Evolutionary conservation across 768 basidiomycete species (phyloP), one percentile per base, ranked within the genome.

Genomic region (Chalciporus chontae): DNA sequence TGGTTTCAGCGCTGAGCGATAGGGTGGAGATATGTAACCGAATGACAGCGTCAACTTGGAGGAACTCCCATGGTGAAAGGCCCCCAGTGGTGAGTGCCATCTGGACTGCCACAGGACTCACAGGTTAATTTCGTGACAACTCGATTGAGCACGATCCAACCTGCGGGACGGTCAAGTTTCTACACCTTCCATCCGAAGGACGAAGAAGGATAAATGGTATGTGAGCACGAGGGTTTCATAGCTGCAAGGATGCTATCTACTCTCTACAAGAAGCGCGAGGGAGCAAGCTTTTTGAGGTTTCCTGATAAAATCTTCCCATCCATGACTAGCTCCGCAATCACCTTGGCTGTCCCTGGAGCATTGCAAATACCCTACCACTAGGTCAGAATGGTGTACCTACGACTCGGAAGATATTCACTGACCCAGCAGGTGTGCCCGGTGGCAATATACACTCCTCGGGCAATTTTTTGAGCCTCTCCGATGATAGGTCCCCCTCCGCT

Each of bases 351-450:
- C 4, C 89, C 92, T 0, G 92, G 90, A 3, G 84, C 90, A 63
- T 88, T 88, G 64, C 81, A 88, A 37, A 89, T 84, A 0, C 87
- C 87, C 86, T 87, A 48, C 37, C 7, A 29, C 31, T 32, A 19
- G 19, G 23, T 61, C 14, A 61, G 46, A 34, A 43, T 26, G 41
- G 29, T 26, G 29, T 41, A 14, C 45, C 10, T 27, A 34, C 44
- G 32, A 19, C 26, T n/a, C 21, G 36, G n/a, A 45, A 40, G 26
- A 45, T 15, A 19, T 14, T 9, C 32, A 71, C 80, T 58, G 57
- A 86, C 84, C 85, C 87, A 88, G 59, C 84, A 87, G 0, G 85
- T 85, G 64, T 90, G 89, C 18, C 91, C 92, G 7, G 82, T 81
- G 0, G 83, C 89, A 24, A 94, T 72, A 50, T 79, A 79, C 47